Evolutionary conservation across 1,139 yeast species (phyloP).

Genomic region (Blastobotrys proliferans): DNA sequence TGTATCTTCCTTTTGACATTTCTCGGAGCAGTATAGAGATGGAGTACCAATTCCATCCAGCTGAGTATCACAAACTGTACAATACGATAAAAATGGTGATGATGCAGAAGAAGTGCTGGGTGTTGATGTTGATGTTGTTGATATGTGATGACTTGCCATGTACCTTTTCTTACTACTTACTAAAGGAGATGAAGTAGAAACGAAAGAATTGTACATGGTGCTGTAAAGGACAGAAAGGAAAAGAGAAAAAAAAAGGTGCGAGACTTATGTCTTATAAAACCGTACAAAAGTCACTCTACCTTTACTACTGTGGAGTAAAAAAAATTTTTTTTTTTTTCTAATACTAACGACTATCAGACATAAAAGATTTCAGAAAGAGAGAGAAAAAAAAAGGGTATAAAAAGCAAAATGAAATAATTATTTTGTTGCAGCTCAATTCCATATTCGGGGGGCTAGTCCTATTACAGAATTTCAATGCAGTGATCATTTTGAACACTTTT

Average conservation of each 20-base stretch:
- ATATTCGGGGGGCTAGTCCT: background rate
- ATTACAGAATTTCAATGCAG: too few relatives aligned
- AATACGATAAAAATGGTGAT: conserved; percentile 30
- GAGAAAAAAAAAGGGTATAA: background rate
- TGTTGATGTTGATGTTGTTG: conserved; percentile 1
- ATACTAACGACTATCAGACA: background rate
- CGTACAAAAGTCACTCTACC: background rate
- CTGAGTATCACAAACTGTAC: conserved; percentile 35
- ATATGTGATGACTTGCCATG: conserved; percentile 1
- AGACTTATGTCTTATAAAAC: background rate
- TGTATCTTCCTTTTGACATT: conserved; percentile 24
- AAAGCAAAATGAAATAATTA: background rate
- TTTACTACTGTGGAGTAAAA: background rate
- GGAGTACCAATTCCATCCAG: conserved; percentile 20
- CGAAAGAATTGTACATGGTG: conserved; percentile 6
- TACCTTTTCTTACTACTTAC: conserved; percentile 10
- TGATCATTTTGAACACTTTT: too few relatives aligned
- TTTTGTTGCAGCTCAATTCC: background rate
- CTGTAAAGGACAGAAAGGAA: background rate
- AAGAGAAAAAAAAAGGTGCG: background rate
- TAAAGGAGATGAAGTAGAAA: conserved; percentile 15
- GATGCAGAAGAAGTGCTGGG: conserved; percentile 13
- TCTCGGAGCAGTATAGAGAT: conserved; percentile 32
- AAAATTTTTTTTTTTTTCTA: background rate
- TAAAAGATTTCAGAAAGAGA: background rate